phyloP scores from a whole-genome alignment of 108 stramenopile species.

The Mediolabrus comicus region DNA sequence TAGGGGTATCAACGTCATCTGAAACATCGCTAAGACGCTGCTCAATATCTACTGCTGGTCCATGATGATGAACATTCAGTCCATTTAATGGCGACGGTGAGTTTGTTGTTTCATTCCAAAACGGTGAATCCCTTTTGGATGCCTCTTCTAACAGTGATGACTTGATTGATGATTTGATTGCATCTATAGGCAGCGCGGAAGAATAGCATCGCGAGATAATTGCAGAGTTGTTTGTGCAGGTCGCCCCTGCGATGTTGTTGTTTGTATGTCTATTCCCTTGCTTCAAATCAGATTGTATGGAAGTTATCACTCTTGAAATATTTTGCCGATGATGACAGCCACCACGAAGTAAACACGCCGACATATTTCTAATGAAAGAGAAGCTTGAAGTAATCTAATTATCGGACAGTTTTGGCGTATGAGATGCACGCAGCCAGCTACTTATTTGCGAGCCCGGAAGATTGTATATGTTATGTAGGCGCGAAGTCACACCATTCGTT shows the following conservation, averaged over 20 bases:
- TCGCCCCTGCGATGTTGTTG: neutral
- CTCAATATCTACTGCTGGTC: slow-evolving; percentile 24
- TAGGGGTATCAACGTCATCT: slow-evolving; percentile 45
- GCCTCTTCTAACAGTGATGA: slow-evolving; percentile 73
- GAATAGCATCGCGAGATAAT: slow-evolving; percentile 19
- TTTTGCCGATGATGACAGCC: neutral
- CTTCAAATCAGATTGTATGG: neutral
- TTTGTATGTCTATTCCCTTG: neutral
- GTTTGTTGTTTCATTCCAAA: slow-evolving; percentile 53
- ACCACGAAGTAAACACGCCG: neutral
- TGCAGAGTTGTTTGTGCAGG: neutral
- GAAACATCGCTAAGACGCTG: slow-evolving; percentile 28
- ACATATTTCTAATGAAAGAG: neutral
- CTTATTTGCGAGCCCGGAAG: too few species aligned
- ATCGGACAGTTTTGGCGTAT: too few species aligned
- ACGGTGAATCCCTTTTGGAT: slow-evolving; percentile 56
- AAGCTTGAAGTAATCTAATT: too few species aligned
- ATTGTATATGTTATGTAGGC: neutral
- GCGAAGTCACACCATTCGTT: too few species aligned
- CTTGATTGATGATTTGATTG: slow-evolving; percentile 70
- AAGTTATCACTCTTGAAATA: neutral
- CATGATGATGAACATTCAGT: slow-evolving; percentile 7
- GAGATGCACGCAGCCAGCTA: too few species aligned
- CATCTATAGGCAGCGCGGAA: slow-evolving; percentile 44
- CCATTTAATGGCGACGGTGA: slow-evolving; percentile 23